Evolutionary conservation across 768 basidiomycete species (phyloP), one percentile per base, ranked within the genome.

Genomic region (Boletus huronensis): DNA sequence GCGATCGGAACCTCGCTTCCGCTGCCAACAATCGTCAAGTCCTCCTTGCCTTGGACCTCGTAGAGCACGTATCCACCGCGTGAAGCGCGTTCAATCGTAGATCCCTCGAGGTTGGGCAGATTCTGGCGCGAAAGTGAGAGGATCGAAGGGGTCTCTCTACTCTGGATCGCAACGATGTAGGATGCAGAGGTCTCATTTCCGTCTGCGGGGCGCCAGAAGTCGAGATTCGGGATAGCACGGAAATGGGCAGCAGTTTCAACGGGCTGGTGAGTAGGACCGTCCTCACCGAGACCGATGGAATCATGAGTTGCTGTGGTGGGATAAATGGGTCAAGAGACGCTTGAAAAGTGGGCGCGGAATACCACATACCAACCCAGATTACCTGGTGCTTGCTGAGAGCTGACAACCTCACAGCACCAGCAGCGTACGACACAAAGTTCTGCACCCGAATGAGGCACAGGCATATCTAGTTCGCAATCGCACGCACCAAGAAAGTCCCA

Each of bases 161-260:
- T 85, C 59, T 80, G 78, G 63, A 98, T 72, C 43, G 93, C 88
- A 53, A 87, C 82, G 56, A 82, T 71, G 78, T 97, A 97, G 17
- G 94, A 82, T 21, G 94, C 94, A 21, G 91, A 93, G n/a, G 92
- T 94, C 78, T 98, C 95, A 71, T 97, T 96, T 32, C 95, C 94
- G 69, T 97, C 93, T 26, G 93, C 92, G 6, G 91, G 91, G 56
- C 91, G 87, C 88, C 88, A 90, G 80, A 97, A 92, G 58, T 90
- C 88, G 48, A 91, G 75, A 77, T 98, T 96, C 63, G 95, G 95
- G 42, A 84, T 83, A 13, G 95, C 88, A 61, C 95, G 90, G 71
- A 97, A 78, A 72, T 87, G 89, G 41, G 82, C 84, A 55, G 82
- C 88, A 29, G 91, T 93, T 75, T 97, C 94, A 47, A 97, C 79